Base-by-base conservation (phyloP, 2,329 filamentous ascomycete species). In the Aspergillus candidus region DNA sequence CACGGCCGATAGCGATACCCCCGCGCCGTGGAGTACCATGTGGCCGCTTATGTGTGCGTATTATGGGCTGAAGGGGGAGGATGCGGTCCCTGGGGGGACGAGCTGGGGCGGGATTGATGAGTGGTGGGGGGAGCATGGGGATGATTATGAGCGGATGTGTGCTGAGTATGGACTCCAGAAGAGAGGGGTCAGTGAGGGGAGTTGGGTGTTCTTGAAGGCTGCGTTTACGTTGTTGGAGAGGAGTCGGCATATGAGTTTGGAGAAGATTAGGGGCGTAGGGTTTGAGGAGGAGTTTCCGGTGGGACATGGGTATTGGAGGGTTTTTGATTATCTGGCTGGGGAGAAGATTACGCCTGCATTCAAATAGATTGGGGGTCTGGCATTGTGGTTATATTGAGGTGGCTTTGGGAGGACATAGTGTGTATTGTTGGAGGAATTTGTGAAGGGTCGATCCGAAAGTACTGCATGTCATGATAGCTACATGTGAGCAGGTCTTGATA, bases 251-350 rank as follows among this genome's bases (percentile, higher is more conserved):
- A 13, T 57, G 38, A 52, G 49, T 22, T 37, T 58, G 27, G 55
- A 55, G 15, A 57, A 56, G 47, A 54, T 55, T 30, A 47, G 56
- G n/a, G 44, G 35, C 15, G 27, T 56, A 4, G 53, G 55, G 1
- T 58, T 58, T 40, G 54, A 32, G 6, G 56, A 58, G 41, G 51
- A 56, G 37, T 39, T 41, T 18, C 46, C 52, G 2, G 48, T 52
- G 33, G 52, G 33, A 1, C 30, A 52, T 11, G 52, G 56, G 3
- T 48, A 59, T 51, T 40, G 41, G 7, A 14, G 30, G 3, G 48
- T 43, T 1, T 48, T 52, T 43, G 46, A 44, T 4, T 41, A 34
- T 13, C 18, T 53, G 43, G 46, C 17, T 2, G 15, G 14, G 18
- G 50, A 45, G 15, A 44, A 14, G 15, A 41, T 51, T 17, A 40